Percentiles rank a stretch among this genome's conserved stretches.
Conservation (phyloP, 805 yeast genomes). For the Saccharomycopsis vini region DNA sequence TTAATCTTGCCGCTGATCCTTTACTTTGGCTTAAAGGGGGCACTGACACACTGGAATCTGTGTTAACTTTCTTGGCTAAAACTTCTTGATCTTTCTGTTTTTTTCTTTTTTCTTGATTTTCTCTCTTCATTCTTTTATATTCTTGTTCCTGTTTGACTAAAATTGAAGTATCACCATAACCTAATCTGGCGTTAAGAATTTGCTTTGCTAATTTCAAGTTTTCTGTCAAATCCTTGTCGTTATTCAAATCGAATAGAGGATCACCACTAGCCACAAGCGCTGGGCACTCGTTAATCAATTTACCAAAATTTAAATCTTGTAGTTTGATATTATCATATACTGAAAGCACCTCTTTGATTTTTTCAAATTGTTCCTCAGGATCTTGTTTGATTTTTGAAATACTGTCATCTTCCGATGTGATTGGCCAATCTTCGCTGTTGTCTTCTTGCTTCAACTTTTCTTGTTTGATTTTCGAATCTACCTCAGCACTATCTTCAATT, state of each 20-base stretch:
- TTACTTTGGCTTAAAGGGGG: constrained; percentile 23
- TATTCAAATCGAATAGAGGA: constrained; percentile 24
- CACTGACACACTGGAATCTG: constrained; percentile 17
- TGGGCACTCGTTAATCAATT: constrained; percentile 31
- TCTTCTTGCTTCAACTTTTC: constrained; percentile 8
- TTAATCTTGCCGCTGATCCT: constrained; percentile 58
- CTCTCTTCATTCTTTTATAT: constrained; percentile 11
- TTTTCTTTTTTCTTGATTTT: constrained; percentile 20
- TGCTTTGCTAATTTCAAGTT: constrained; percentile 43
- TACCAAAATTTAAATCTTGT: constrained; percentile 27
- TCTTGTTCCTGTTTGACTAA: constrained; percentile 16
- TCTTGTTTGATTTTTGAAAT: constrained; percentile 22
- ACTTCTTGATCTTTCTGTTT: constrained; percentile 18
- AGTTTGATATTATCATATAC: constrained; percentile 24
- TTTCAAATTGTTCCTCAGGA: constrained; percentile 13
- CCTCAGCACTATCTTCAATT: constrained; percentile 6
- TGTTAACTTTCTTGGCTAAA: constrained; percentile 4
- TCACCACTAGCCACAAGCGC: constrained; percentile 60
- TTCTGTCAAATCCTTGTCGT: constrained; percentile 33
- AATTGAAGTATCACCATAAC: constrained; percentile 27
- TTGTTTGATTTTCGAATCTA: constrained; percentile 8
- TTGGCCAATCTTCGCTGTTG: constrained; percentile 8
- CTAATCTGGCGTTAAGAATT: constrained; percentile 34
- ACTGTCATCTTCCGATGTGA: constrained; percentile 21
- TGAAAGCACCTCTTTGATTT: constrained; percentile 9